phyloP scores from a whole-genome alignment of 305 asterid genomes.

The Andrographis paniculata region DNA sequence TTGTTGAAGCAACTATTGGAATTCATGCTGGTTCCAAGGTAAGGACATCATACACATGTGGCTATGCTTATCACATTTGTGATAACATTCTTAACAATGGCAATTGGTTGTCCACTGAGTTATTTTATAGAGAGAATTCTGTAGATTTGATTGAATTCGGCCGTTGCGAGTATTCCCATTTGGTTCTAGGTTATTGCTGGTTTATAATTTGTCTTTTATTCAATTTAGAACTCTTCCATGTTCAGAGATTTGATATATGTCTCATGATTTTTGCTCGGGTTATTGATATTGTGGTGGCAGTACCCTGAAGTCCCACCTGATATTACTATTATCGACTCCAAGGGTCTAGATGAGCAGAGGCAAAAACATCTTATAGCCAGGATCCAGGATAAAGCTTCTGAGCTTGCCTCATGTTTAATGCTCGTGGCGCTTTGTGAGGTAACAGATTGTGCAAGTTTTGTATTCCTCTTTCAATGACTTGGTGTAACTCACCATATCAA shows the following conservation, averaged over 20 bases:
- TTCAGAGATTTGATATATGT: background rate
- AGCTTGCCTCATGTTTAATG: slow-evolving; percentile 71
- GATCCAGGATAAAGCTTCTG: slow-evolving; percentile 50
- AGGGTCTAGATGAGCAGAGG: slow-evolving; percentile 83
- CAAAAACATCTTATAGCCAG: slow-evolving; percentile 49
- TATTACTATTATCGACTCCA: slow-evolving; percentile 59
- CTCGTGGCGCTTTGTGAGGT: slow-evolving; percentile 96
- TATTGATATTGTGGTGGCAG: slow-evolving; percentile 29
- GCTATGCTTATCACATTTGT: too few species aligned
- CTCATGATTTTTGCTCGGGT: background rate
- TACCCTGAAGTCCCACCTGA: slow-evolving; percentile 83
- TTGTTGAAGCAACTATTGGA: slow-evolving; percentile 81
- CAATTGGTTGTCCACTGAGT: slow-evolving; percentile 7
- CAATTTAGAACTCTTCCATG: background rate
- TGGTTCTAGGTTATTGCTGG: background rate
- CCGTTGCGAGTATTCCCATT: background rate
- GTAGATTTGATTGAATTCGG: slow-evolving; percentile 5
- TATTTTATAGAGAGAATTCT: background rate
- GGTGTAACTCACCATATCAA: background rate
- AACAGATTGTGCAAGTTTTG: slow-evolving; percentile 15
- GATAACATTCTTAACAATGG: slow-evolving; percentile 1
- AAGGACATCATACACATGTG: slow-evolving; percentile 1
- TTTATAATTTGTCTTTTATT: background rate
- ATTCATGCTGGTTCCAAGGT: slow-evolving; percentile 71
- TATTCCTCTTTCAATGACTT: slow-evolving; percentile 5